Percentiles rank a stretch among this genome's conserved stretches.
Conservation (phyloP, 768 basidiomycete species). For the Infundibulicybe gibba region DNA sequence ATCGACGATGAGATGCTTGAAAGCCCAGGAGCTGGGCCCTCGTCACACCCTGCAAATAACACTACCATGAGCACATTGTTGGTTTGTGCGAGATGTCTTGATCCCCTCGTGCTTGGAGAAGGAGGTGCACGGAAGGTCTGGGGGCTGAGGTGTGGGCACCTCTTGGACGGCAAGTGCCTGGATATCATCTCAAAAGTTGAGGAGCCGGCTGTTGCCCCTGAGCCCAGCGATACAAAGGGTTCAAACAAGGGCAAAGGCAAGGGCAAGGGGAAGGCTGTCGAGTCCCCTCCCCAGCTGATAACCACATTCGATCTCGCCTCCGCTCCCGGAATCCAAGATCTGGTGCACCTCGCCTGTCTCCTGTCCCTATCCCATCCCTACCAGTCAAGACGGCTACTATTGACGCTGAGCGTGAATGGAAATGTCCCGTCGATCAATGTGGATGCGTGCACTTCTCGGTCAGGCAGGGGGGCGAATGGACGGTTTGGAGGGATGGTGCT, state of each 20-base stretch:
- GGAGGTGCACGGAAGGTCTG: conserved; percentile 56
- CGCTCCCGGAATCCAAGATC: conserved; percentile 34
- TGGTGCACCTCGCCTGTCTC: conserved; percentile 1
- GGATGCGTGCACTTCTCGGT: conserved; percentile 52
- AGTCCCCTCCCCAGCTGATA: conserved; percentile 15
- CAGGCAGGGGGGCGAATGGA: conserved; percentile 57
- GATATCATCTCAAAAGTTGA: conserved; percentile 35
- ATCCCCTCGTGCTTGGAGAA: conserved; percentile 55
- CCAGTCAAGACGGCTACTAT: conserved; percentile 29
- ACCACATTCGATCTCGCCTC: conserved; percentile 55
- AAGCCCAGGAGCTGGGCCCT: conserved; percentile 7
- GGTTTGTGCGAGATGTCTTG: conserved; percentile 65
- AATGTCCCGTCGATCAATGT: conserved; percentile 62
- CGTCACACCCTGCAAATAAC: conserved; percentile 9
- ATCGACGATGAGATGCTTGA: conserved; percentile 30
- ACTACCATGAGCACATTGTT: conserved; percentile 38
- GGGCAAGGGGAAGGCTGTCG: conserved; percentile 25
- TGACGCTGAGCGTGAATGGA: conserved; percentile 56
- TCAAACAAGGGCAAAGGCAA: conserved; percentile 27
- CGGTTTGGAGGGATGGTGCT: conserved; percentile 38
- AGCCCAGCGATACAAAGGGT: conserved; percentile 5
- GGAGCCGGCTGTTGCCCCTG: not conserved
- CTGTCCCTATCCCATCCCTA: too few relatives aligned
- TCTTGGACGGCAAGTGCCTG: conserved; percentile 76
- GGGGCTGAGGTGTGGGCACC: conserved; percentile 74